Evolutionary conservation across 2,329 filamentous ascomycete species (phyloP).

Genomic region (Neonectria faginata): DNA sequence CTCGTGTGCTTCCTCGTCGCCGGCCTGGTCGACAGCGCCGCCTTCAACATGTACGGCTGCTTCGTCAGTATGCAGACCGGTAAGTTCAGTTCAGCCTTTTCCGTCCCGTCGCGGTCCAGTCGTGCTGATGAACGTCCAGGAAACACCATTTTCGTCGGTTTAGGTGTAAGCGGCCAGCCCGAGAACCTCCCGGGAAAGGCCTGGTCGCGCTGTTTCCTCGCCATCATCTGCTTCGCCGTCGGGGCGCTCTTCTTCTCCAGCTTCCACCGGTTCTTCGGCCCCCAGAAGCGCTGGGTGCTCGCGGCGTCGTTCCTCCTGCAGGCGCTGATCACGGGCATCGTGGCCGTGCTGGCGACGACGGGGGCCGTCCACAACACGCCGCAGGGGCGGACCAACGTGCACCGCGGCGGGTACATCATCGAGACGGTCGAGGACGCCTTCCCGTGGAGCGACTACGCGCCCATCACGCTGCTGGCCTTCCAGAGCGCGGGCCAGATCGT

Average conservation of each 20-base stretch:
- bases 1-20: slow-evolving; percentile 44
- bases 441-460: slow-evolving; percentile 40
- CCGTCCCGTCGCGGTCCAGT: background rate
- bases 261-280: slow-evolving; percentile 43
- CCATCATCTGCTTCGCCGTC: slow-evolving; percentile 42
- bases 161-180: slow-evolving; percentile 43
- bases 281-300: slow-evolving; percentile 45
- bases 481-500: slow-evolving; percentile 45
- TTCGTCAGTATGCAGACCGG: slow-evolving; percentile 48
- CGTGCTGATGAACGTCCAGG: slow-evolving; percentile 26
- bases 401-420: slow-evolving; percentile 36
- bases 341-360: slow-evolving; percentile 41
- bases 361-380: slow-evolving; percentile 41
- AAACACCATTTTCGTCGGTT: slow-evolving; percentile 46
- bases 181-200: slow-evolving; percentile 43
- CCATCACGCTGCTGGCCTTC: slow-evolving; percentile 43
- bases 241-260: slow-evolving; percentile 45
- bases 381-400: slow-evolving; percentile 28
- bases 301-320: slow-evolving; percentile 40
- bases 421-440: slow-evolving; percentile 40
- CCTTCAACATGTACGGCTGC: slow-evolving; percentile 46
- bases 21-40: slow-evolving; percentile 44
- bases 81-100: slow-evolving; percentile 9
- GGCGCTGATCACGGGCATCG: slow-evolving; percentile 39
- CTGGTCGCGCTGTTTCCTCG: slow-evolving; percentile 46